Conservation (phyloP, 2,329 filamentous ascomycete species). For the Cyphellophora attinorum region DNA sequence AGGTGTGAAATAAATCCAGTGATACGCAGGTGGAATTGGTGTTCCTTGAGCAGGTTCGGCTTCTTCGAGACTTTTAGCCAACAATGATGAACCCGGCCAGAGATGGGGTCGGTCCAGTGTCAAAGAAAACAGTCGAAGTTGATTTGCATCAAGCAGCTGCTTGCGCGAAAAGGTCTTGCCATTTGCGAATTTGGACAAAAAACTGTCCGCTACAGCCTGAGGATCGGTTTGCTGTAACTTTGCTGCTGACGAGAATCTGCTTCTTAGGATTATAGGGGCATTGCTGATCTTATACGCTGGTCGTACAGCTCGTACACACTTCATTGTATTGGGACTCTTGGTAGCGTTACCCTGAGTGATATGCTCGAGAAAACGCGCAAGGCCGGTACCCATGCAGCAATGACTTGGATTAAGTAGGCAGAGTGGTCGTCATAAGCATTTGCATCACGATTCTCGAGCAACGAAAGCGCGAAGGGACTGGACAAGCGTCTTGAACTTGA, state of each 20-base stretch:
- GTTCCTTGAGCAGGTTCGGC: slow-evolving; percentile 34
- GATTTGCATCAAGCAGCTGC: slow-evolving; percentile 52
- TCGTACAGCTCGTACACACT: too few relatives aligned
- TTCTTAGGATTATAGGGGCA: too few relatives aligned
- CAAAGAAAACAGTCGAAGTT: slow-evolving; percentile 52
- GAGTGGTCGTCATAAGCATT: too few relatives aligned
- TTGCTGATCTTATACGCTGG: too few relatives aligned
- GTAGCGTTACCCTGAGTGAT: too few relatives aligned
- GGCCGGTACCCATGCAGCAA: too few relatives aligned
- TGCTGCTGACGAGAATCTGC: not conserved
- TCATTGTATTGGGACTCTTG: too few relatives aligned
- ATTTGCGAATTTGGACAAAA: slow-evolving; percentile 33
- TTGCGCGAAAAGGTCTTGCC: slow-evolving; percentile 31
- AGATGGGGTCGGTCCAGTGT: slow-evolving; percentile 45
- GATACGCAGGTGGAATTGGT: slow-evolving; percentile 49
- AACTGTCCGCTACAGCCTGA: slow-evolving; percentile 18
- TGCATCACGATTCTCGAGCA: too few relatives aligned
- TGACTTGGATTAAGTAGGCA: too few relatives aligned
- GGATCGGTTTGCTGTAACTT: slow-evolving; percentile 8
- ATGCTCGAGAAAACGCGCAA: too few relatives aligned
- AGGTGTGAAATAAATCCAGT: slow-evolving; percentile 56
- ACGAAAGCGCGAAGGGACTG: too few relatives aligned
- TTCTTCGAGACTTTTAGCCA: slow-evolving; percentile 23
- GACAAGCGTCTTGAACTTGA: too few relatives aligned
- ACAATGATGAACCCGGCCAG: slow-evolving; percentile 27